These are phyloP conservation scores for Alternaria longipes DNA, from an alignment of 2,329 filamentous ascomycete genomes.

Conservation along the genomic window DNA sequence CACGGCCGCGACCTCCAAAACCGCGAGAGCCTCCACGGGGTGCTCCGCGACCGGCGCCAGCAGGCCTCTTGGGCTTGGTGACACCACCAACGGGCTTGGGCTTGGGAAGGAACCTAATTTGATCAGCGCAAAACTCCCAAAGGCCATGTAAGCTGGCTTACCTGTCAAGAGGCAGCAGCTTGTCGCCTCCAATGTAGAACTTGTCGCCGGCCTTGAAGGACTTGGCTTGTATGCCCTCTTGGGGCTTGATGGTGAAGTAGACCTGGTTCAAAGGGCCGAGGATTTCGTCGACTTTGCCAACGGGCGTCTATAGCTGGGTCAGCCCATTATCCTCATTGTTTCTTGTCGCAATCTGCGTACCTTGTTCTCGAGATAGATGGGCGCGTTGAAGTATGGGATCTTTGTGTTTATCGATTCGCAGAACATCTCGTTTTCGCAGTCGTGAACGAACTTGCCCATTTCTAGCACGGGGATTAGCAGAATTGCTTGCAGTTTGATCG, in stretches of 20 bases:
- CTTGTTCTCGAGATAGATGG: conserved; percentile 99
- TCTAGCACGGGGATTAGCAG: conserved; percentile 63
- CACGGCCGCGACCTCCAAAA: conserved; percentile 52
- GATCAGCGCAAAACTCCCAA: conserved; percentile 28
- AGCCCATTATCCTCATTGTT: conserved; percentile 18
- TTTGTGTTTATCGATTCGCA: conserved; percentile 95
- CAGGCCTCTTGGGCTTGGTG: conserved; percentile 74
- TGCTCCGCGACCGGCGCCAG: conserved; percentile 69
- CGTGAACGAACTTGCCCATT: conserved; percentile 93
- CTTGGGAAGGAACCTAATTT: conserved; percentile 83
- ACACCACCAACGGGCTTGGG: conserved; percentile 79
- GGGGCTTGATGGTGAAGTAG: conserved; percentile 97
- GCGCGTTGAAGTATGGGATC: conserved; percentile 98
- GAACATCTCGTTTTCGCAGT: conserved; percentile 96
- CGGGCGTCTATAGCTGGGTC: conserved; percentile 67
- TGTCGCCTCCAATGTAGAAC: conserved; percentile 95
- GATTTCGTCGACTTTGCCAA: conserved; percentile 98
- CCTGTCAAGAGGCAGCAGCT: conserved; percentile 91
- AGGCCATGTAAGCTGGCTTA: conserved; percentile 40
- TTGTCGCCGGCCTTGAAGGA: conserved; percentile 97
- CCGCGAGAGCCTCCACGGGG: conserved; percentile 45
- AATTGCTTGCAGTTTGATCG: not conserved
- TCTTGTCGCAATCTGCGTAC: conserved; percentile 52
- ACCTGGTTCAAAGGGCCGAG: conserved; percentile 97
- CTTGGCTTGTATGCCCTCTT: conserved; percentile 92